These are phyloP conservation scores for Albifimbria verrucaria DNA, from an alignment of 2,329 filamentous ascomycete genomes.

Conservation along the genomic window DNA sequence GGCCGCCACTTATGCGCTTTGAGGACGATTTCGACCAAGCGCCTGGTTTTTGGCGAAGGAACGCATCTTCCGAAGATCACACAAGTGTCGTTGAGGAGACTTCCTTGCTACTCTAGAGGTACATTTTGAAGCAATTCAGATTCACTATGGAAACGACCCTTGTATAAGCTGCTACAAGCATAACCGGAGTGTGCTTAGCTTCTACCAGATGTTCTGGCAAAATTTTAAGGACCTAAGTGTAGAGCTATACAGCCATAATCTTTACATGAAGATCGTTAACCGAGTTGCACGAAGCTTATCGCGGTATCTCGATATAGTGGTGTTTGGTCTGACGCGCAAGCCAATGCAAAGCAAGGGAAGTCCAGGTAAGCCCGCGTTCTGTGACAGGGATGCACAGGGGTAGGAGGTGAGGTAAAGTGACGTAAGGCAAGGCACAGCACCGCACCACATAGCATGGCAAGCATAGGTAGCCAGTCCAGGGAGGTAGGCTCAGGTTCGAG, in stretches of 20 bases:
- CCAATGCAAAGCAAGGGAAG: too few relatives aligned
- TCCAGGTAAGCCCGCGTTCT: too few relatives aligned
- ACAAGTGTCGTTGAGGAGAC: background rate
- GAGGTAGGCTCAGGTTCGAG: too few relatives aligned
- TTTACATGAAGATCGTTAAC: background rate
- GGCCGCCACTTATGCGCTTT: slow-evolving; percentile 1
- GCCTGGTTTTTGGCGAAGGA: slow-evolving; percentile 1
- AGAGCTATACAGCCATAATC: background rate
- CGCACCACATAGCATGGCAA: too few relatives aligned
- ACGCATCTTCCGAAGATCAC: background rate
- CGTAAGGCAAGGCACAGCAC: too few relatives aligned
- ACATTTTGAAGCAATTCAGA: background rate
- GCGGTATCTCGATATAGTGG: too few relatives aligned
- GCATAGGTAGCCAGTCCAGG: too few relatives aligned
- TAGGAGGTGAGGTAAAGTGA: too few relatives aligned
- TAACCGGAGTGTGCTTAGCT: background rate
- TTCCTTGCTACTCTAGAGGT: background rate
- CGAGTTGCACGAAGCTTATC: too few relatives aligned
- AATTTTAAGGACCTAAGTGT: background rate
- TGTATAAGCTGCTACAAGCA: background rate
- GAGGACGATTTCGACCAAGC: slow-evolving; percentile 1
- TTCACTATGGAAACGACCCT: background rate
- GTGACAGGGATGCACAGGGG: too few relatives aligned
- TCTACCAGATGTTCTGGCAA: background rate
- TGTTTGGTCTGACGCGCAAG: too few relatives aligned